Percentiles rank a stretch among this genome's conserved stretches.
These are phyloP conservation scores for Xylaria sp. DNA, from an alignment of 2,329 filamentous ascomycete genomes.

Conservation along the genomic window DNA sequence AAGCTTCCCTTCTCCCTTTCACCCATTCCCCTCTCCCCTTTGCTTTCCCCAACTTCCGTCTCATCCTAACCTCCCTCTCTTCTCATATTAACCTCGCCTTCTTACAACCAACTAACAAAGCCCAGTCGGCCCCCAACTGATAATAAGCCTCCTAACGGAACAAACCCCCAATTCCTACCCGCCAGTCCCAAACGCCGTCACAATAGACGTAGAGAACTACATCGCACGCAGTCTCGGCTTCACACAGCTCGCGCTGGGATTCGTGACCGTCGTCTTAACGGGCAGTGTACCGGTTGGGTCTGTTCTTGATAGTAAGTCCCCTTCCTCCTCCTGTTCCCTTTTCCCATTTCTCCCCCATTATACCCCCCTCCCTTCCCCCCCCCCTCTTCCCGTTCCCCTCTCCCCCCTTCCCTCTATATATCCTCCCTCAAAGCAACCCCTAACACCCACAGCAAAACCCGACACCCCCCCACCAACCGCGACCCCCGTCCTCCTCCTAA, in stretches of 20 bases:
- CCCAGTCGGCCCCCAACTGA: slow-evolving; percentile 19
- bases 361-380: no score
- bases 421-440: background rate
- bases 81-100: background rate
- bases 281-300: slow-evolving; percentile 63
- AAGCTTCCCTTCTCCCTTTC: background rate
- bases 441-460: slow-evolving; percentile 25
- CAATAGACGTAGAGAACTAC: slow-evolving; percentile 61
- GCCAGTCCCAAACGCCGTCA: background rate
- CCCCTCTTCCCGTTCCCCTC: no score
- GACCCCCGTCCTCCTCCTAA: slow-evolving; percentile 59
- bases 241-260: slow-evolving; percentile 57
- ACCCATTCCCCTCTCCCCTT: no score
- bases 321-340: no score
- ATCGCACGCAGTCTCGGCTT: slow-evolving; percentile 67
- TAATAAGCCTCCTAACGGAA: slow-evolving; percentile 38
- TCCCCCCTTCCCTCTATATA: background rate
- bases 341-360: no score
- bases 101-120: background rate
- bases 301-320: slow-evolving; percentile 32
- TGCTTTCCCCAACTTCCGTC: no score
- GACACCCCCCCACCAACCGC: slow-evolving; percentile 53
- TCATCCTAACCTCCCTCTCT: no score
- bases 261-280: slow-evolving; percentile 62
- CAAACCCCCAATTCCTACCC: slow-evolving; percentile 26